A percentile compares a stretch with the other conserved stretches of the same genome.
Evolutionary conservation across 2,329 filamentous ascomycete species (phyloP).

Genomic region (Aspergillus arachidicola): DNA sequence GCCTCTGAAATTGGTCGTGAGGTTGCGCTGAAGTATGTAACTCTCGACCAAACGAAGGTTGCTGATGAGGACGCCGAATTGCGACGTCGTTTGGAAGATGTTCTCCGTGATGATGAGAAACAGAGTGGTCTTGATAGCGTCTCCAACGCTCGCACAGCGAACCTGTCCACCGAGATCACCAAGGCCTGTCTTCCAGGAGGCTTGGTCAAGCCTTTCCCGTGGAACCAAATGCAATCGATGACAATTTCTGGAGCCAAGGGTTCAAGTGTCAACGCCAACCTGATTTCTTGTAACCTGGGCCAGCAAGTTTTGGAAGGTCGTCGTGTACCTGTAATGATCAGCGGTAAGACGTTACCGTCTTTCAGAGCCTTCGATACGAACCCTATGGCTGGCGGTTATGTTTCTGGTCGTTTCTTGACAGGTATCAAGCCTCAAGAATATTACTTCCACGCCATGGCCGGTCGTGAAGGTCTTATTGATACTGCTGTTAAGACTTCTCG

Average conservation of each 20-base stretch:
- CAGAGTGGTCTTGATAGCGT: slow-evolving; percentile 87
- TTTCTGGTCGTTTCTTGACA: slow-evolving; percentile 95
- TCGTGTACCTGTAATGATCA: slow-evolving; percentile 95
- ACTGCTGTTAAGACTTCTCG: slow-evolving; percentile 98
- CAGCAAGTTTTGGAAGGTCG: slow-evolving; percentile 96
- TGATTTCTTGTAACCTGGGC: slow-evolving; percentile 96
- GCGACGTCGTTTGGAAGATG: slow-evolving; percentile 78
- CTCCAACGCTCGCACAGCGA: slow-evolving; percentile 70
- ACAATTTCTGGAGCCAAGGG: slow-evolving; percentile 96
- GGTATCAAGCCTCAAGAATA: slow-evolving; percentile 97
- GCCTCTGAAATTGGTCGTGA: slow-evolving; percentile 73
- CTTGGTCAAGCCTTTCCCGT: slow-evolving; percentile 88
- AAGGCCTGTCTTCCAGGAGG: slow-evolving; percentile 76
- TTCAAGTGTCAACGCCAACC: slow-evolving; percentile 87
- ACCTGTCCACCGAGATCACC: slow-evolving; percentile 78
- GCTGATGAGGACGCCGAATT: slow-evolving; percentile 71
- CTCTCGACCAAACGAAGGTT: slow-evolving; percentile 66
- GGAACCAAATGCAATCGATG: slow-evolving; percentile 99
- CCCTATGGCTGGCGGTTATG: slow-evolving; percentile 87
- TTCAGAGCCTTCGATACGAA: slow-evolving; percentile 91
- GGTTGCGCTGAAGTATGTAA: slow-evolving; percentile 86
- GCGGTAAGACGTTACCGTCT: slow-evolving; percentile 91
- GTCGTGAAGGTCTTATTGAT: slow-evolving; percentile 96
- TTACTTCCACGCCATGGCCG: slow-evolving; percentile 99
- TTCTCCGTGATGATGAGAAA: slow-evolving; percentile 87